Evolutionary conservation across 2,329 filamentous ascomycete genomes (phyloP).

Genomic region (Blumeria graminis): DNA sequence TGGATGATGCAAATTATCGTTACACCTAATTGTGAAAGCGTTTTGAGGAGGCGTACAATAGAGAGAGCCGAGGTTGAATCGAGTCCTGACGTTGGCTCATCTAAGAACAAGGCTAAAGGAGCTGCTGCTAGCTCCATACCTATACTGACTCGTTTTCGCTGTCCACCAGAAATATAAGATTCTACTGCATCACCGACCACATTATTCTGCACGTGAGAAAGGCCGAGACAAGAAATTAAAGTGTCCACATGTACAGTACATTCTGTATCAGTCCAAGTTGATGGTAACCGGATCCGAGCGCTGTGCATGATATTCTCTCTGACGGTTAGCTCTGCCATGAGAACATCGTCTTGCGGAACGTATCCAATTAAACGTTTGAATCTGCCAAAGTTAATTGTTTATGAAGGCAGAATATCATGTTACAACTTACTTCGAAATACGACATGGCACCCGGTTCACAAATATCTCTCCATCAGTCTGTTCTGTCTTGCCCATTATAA

Average conservation of each 20-base stretch:
- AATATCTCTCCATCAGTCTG: slow-evolving; percentile 26
- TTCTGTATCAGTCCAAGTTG: slow-evolving; percentile 24
- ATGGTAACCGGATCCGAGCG: slow-evolving; percentile 27
- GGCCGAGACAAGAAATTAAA: slow-evolving; percentile 27
- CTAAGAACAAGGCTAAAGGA: slow-evolving; percentile 28
- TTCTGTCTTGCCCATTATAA: slow-evolving; percentile 32
- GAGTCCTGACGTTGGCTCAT: slow-evolving; percentile 21
- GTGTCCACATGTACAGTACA: slow-evolving; percentile 29
- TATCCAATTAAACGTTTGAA: slow-evolving; percentile 37
- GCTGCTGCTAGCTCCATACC: slow-evolving; percentile 32
- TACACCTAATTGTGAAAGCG: slow-evolving; percentile 29
- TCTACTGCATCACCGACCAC: slow-evolving; percentile 32
- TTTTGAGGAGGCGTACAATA: slow-evolving; percentile 35
- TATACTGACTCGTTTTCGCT: slow-evolving; percentile 37
- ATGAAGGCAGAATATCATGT: not conserved
- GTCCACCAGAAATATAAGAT: slow-evolving; percentile 35
- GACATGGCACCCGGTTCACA: slow-evolving; percentile 20
- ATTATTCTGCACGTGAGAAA: slow-evolving; percentile 18
- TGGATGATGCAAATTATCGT: slow-evolving; percentile 31
- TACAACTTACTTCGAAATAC: slow-evolving; percentile 10
- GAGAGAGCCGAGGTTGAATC: slow-evolving; percentile 39
- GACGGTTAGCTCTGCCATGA: slow-evolving; percentile 33
- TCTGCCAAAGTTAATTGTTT: slow-evolving; percentile 9
- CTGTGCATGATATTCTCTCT: slow-evolving; percentile 37
- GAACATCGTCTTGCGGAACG: slow-evolving; percentile 36